Percentiles rank a stretch among this genome's conserved stretches.
Conservation (phyloP, 2,329 filamentous ascomycete species). For the Ceratocystis cacaofunesta region DNA sequence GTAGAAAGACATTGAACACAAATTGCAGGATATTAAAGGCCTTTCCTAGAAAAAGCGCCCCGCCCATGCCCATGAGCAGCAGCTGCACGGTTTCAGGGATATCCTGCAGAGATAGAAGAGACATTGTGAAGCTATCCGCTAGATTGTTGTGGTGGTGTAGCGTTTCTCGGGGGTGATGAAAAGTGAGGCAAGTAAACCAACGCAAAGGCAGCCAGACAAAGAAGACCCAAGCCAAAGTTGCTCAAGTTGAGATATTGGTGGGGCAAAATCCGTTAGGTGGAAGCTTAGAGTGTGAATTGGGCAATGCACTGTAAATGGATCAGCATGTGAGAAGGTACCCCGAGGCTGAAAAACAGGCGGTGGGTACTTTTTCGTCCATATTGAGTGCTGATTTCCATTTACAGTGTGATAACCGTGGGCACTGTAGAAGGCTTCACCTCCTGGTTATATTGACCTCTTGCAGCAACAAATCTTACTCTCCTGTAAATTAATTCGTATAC, state of each 20-base stretch:
- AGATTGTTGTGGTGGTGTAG: background rate
- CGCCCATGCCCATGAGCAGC: constrained; percentile 40
- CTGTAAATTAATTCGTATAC: background rate
- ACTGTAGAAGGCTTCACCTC: background rate
- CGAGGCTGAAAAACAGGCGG: no score
- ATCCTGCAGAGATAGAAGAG: background rate
- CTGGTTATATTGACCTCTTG: background rate
- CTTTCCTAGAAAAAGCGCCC: constrained; percentile 42
- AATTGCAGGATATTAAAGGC: constrained; percentile 45
- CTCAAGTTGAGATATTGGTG: constrained; percentile 5
- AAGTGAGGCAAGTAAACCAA: background rate
- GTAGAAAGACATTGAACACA: constrained; percentile 52
- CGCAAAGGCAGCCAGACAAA: background rate
- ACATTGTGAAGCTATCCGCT: background rate
- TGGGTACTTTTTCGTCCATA: background rate
- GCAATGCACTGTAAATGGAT: background rate
- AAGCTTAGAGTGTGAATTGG: background rate
- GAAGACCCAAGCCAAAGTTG: background rate
- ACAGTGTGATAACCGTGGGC: background rate
- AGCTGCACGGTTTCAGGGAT: constrained; percentile 33
- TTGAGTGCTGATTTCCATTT: background rate
- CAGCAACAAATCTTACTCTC: background rate
- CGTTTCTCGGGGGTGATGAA: background rate
- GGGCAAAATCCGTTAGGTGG: background rate
- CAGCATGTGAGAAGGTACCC: background rate